Evolutionary conservation across 2,329 filamentous ascomycete genomes (phyloP).

Genomic region (Calonectria naviculata): DNA sequence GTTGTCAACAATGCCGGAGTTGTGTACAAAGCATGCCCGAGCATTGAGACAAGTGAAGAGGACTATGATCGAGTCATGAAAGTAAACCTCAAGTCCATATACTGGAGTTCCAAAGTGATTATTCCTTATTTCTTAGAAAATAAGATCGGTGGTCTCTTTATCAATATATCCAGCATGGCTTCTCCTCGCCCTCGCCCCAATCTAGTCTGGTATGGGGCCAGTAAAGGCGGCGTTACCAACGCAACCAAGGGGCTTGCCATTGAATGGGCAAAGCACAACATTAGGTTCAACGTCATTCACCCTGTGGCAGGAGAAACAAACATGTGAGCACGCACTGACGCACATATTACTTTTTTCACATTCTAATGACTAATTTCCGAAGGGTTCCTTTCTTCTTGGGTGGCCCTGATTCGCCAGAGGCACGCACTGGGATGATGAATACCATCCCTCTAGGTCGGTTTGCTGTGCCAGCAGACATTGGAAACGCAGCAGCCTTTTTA

Average conservation of each 20-base stretch:
- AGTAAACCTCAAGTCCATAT: constrained; percentile 14
- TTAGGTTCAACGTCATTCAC: constrained; percentile 14
- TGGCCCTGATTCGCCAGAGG: constrained; percentile 1
- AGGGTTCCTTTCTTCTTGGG: constrained; percentile 12
- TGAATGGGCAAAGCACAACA: constrained; percentile 14
- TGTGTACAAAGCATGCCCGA: constrained; percentile 2
- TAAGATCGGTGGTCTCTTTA: background rate
- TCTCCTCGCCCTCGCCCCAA: background rate
- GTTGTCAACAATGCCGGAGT: constrained; percentile 15
- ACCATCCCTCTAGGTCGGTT: constrained; percentile 6
- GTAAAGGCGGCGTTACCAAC: constrained; percentile 13
- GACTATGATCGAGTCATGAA: constrained; percentile 14
- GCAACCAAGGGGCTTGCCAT: constrained; percentile 13
- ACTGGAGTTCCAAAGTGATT: constrained; percentile 8
- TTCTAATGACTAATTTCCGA: background rate
- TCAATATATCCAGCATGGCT: constrained; percentile 17
- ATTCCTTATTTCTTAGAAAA: constrained; percentile 5
- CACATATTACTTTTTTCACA: background rate
- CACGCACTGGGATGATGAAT: background rate
- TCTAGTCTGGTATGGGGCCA: constrained; percentile 11
- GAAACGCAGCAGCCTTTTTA: constrained; percentile 2
- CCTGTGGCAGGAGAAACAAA: constrained; percentile 15
- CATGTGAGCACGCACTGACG: background rate
- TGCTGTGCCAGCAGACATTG: constrained; percentile 7
- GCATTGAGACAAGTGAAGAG: constrained; percentile 11